Conservation (phyloP, 768 basidiomycete species). For the Trametes punicea region DNA sequence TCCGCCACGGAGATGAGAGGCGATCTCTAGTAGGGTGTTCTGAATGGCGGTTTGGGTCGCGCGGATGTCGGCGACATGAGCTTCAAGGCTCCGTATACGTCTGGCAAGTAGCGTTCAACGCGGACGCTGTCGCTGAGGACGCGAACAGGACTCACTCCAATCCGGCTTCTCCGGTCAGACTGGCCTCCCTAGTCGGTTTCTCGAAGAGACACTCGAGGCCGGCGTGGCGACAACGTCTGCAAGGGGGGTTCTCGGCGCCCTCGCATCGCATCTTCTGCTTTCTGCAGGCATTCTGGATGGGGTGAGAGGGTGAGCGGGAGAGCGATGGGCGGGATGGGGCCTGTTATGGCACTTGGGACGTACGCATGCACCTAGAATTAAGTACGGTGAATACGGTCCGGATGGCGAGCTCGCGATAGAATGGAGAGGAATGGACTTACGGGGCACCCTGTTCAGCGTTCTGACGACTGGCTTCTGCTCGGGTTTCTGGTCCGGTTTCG, state of each 20-base stretch:
- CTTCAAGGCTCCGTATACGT: conserved; percentile 86
- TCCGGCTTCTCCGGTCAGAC: conserved; percentile 84
- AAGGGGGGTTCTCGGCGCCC: conserved; percentile 96
- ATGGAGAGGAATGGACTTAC: conserved; percentile 45
- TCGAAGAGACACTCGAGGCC: conserved; percentile 93
- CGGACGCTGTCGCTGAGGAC: conserved; percentile 15
- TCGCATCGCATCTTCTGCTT: conserved; percentile 98
- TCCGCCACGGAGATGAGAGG: conserved; percentile 63
- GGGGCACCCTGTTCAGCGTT: conserved; percentile 83
- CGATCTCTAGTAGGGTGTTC: conserved; percentile 75
- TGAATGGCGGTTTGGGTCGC: conserved; percentile 73
- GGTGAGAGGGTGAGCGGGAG: neutral
- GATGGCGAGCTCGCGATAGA: conserved; percentile 10
- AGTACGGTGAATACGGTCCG: conserved; percentile 21
- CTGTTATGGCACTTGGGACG: conserved; percentile 29
- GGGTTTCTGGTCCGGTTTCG: conserved; percentile 44
- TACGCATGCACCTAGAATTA: conserved; percentile 72
- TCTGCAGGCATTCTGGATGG: conserved; percentile 81
- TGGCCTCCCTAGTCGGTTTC: conserved; percentile 85
- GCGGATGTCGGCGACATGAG: conserved; percentile 81
- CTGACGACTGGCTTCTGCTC: conserved; percentile 72
- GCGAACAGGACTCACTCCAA: conserved; percentile 64
- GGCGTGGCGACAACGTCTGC: conserved; percentile 85
- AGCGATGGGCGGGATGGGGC: neutral
- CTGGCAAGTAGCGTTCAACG: conserved; percentile 37